Percentiles rank a stretch among this genome's conserved stretches.
Evolutionary conservation across 179 eudicot genomes (phyloP).

Genomic region (Silene noctiflora): DNA sequence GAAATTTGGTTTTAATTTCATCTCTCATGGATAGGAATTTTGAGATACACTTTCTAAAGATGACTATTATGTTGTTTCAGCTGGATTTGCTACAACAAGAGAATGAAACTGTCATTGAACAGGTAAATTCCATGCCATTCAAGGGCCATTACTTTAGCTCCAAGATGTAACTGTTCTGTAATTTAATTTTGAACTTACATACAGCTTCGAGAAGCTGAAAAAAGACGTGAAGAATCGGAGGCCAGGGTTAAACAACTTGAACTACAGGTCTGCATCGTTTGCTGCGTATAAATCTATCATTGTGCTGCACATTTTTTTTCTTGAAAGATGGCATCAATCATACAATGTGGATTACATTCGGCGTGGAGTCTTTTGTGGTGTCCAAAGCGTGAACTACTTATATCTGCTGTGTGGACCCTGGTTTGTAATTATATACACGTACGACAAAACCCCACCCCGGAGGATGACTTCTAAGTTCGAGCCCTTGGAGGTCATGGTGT

Average conservation of each 20-base stretch:
- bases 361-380: background rate
- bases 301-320: background rate
- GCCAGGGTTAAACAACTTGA: conserved; percentile 86
- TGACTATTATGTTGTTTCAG: conserved; percentile 54
- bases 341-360: background rate
- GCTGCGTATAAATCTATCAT: conserved; percentile 13
- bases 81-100: conserved; percentile 96
- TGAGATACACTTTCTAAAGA: conserved; percentile 9
- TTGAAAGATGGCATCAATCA: background rate
- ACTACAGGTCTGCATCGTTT: conserved; percentile 59
- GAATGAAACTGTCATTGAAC: conserved; percentile 71
- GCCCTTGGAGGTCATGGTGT: background rate
- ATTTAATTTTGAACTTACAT: conserved; percentile 16
- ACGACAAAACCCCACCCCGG: background rate
- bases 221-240: conserved; percentile 83
- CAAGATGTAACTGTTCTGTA: conserved; percentile 5
- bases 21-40: background rate
- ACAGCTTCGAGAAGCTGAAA: conserved; percentile 83
- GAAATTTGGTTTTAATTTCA: conserved; percentile 11
- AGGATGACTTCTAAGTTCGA: background rate
- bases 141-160: background rate
- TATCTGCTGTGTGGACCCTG: background rate
- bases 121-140: conserved; percentile 40
- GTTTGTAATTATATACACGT: background rate
- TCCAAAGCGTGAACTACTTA: conserved; percentile 7